These are phyloP conservation scores for Solanum pinnatisectum DNA, from an alignment of 257 asterid genomes.

Conservation along the genomic window DNA sequence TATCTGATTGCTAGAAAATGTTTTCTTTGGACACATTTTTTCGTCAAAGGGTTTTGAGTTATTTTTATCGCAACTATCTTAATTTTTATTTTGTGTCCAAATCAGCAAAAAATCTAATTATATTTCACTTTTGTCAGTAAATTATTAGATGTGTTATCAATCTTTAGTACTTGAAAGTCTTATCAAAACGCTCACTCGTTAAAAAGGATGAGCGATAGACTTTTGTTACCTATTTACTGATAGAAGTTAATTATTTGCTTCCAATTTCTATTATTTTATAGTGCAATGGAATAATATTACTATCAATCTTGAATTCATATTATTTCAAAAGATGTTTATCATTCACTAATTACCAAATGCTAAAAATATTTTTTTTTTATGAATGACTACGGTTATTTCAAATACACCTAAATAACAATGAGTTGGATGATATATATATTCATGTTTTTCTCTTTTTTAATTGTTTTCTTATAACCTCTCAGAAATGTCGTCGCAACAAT, in stretches of 20 bases:
- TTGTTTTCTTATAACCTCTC: neutral
- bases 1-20: neutral
- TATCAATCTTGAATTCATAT: neutral
- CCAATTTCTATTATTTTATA: neutral
- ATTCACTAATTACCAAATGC: neutral
- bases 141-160: neutral
- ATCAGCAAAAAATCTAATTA: neutral
- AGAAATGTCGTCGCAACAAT: conserved; percentile 21
- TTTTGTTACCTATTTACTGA: neutral
- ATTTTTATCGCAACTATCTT: neutral
- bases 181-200: neutral
- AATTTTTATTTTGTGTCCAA: neutral
- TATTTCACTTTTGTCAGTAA: neutral
- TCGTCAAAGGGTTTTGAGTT: neutral
- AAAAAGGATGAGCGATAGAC: neutral
- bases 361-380: neutral
- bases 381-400: neutral
- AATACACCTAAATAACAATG: neutral
- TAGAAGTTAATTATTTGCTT: neutral
- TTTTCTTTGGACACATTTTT: neutral
- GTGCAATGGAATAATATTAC: neutral
- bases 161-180: neutral
- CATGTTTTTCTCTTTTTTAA: neutral
- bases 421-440: neutral
- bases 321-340: neutral